Base-by-base conservation (phyloP, 2,329 filamentous ascomycete genomes). In the Fusarium temperatum region DNA sequence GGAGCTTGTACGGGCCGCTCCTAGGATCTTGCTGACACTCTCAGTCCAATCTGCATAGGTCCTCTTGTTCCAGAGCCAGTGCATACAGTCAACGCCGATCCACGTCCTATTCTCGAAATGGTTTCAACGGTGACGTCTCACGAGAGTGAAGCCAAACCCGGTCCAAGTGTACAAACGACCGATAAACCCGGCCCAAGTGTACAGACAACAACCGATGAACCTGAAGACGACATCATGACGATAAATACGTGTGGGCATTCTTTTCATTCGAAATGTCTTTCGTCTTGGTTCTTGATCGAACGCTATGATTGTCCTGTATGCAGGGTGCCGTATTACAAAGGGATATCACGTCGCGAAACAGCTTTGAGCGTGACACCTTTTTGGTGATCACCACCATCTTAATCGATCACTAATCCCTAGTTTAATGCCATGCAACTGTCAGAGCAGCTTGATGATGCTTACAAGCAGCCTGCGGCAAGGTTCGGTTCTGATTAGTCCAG, bases 291-390 rank as follows among this genome's bases (percentile, higher is more conserved):
- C 57, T 63, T 84, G 39, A 78, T 79, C 35, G 77, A 79, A 26
- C 77, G 82, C 8, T 80, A 81, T 59, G 78, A 81, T 36, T 85
- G 84, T 41, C 84, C 84, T 2, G 74, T 85, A 3, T 85, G 84
- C 63, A 74, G 84, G 26, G 75, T 73, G 17, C 71, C 66, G 13
- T 85, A 83, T 66, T 85, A 78, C 63, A 72, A 68, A 18, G 54
- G 62, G 32, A 30, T 44, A 12, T 53, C 55, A 22, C 60, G 41
- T 32, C 73, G 67, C 17, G 58, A 75, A 20, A 62, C 63, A 58
- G 28, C 68, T 14, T 63, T 74, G 57, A 57, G 44, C 42, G 73
- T 78, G 20, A 60, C 75, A 42, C 73, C 75, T 14, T 77, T 76
- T 32, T 74, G 76, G 44, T 78, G 56, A 75, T 48, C 35, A 36